Conservation (phyloP, 805 yeast genomes). For the Jamesozyma hellenica region DNA sequence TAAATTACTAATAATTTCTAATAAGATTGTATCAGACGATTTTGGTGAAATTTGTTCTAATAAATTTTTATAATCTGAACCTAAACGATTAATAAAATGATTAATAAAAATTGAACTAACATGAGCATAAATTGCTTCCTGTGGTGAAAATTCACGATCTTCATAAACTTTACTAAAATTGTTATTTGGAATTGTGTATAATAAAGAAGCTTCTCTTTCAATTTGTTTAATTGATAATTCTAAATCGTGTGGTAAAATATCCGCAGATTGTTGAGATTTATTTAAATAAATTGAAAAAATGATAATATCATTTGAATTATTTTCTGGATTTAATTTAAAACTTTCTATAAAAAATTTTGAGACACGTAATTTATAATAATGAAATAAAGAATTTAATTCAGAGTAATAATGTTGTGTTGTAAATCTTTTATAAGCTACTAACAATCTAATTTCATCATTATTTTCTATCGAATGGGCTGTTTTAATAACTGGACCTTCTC, state of each 20-base stretch:
- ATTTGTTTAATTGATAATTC: slow-evolving; percentile 81
- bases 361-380: slow-evolving; percentile 75
- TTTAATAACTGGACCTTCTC: slow-evolving; percentile 89
- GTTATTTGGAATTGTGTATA: slow-evolving; percentile 85
- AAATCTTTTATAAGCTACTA: slow-evolving; percentile 78
- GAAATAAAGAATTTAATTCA: slow-evolving; percentile 76
- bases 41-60: slow-evolving; percentile 51
- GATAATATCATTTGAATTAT: slow-evolving; percentile 63
- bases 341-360: slow-evolving; percentile 91
- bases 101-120: slow-evolving; percentile 86
- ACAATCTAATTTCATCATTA: slow-evolving; percentile 73
- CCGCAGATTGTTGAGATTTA: slow-evolving; percentile 41
- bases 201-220: slow-evolving; percentile 84
- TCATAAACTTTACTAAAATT: slow-evolving; percentile 67
- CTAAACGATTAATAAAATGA: slow-evolving; percentile 88
- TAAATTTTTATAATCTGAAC: slow-evolving; percentile 75
- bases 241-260: slow-evolving; percentile 22
- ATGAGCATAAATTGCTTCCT: slow-evolving; percentile 91
- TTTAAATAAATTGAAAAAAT: slow-evolving; percentile 78
- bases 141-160: slow-evolving; percentile 72
- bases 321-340: slow-evolving; percentile 38
- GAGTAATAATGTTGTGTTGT: slow-evolving; percentile 81
- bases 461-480: slow-evolving; percentile 65
- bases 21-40: slow-evolving; percentile 47
- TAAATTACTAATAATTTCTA: slow-evolving; percentile 67